Evolutionary conservation across 106 monocot genomes (phyloP).

Genomic region (Gastrodia elata): DNA sequence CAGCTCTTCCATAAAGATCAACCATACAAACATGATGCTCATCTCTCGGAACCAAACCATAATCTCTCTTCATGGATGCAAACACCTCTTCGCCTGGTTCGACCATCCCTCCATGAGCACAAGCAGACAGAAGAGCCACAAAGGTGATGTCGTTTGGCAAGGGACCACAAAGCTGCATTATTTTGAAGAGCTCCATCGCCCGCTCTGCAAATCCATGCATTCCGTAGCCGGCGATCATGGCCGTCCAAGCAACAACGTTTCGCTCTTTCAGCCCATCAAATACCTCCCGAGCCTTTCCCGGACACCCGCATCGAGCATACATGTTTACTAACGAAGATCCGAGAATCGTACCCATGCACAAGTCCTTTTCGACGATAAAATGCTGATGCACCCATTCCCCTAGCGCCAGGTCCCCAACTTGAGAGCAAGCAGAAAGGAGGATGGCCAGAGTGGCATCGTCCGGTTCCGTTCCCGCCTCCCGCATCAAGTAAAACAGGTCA

Average conservation of each 20-base stretch:
- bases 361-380: conserved; percentile 16
- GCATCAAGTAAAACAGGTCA: conserved; percentile 23
- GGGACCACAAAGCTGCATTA: conserved; percentile 24
- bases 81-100: conserved; percentile 28
- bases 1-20: conserved; percentile 54
- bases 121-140: conserved; percentile 42
- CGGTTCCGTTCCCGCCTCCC: conserved; percentile 9
- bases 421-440: conserved; percentile 41
- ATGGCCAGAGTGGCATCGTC: conserved; percentile 44
- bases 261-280: conserved; percentile 32
- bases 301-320: conserved; percentile 42
- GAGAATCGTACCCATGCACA: conserved; percentile 19
- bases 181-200: conserved; percentile 31
- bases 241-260: conserved; percentile 49
- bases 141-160: conserved; percentile 45
- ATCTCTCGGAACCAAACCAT: conserved; percentile 25
- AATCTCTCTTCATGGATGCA: conserved; percentile 30
- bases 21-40: conserved; percentile 63
- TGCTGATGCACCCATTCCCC: conserved; percentile 29
- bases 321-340: conserved; percentile 42
- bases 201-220: conserved; percentile 40
- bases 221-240: conserved; percentile 49
- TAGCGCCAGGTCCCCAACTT: conserved; percentile 24
- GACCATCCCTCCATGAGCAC: conserved; percentile 52
- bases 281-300: conserved; percentile 27